phyloP scores from a whole-genome alignment of 1,139 yeast species.

The Blastobotrys proliferans region DNA sequence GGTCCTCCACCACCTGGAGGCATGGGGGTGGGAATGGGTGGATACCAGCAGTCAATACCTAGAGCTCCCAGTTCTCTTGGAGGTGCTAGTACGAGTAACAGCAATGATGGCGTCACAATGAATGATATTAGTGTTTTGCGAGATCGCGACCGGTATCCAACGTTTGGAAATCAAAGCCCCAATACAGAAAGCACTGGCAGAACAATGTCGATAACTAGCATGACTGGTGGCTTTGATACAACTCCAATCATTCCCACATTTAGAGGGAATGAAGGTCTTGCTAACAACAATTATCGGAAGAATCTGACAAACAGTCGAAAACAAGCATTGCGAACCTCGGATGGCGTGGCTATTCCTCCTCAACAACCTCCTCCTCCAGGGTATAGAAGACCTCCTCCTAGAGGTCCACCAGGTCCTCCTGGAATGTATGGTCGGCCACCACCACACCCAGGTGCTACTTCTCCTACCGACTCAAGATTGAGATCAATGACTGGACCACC shows the following conservation, averaged over 20 bases:
- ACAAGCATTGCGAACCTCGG: conserved; percentile 25
- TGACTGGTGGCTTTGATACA: conserved; percentile 33
- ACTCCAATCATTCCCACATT: conserved; percentile 37
- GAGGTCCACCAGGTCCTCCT: conserved; percentile 16
- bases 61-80: conserved; percentile 12
- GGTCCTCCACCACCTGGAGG: not conserved
- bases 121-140: conserved; percentile 26
- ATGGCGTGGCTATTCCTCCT: conserved; percentile 21
- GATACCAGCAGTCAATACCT: conserved; percentile 1
- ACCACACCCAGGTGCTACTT: not conserved
- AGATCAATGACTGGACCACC: conserved; percentile 8
- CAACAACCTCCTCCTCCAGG: conserved; percentile 18
- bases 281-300: conserved; percentile 30
- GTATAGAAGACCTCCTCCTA: conserved; percentile 12
- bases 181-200: conserved; percentile 19
- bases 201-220: conserved; percentile 33
- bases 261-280: conserved; percentile 19
- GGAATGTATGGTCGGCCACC: conserved; percentile 14
- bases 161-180: conserved; percentile 21
- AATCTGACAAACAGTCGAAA: conserved; percentile 31
- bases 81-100: conserved; percentile 16
- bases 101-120: conserved; percentile 23
- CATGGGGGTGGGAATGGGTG: not conserved
- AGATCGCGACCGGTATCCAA: conserved; percentile 36
- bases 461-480: not conserved